Evolutionary conservation across 2,329 filamentous ascomycete species (phyloP), one percentile per base, ranked within the genome.

Genomic region (Aspergillus pseudotamarii): DNA sequence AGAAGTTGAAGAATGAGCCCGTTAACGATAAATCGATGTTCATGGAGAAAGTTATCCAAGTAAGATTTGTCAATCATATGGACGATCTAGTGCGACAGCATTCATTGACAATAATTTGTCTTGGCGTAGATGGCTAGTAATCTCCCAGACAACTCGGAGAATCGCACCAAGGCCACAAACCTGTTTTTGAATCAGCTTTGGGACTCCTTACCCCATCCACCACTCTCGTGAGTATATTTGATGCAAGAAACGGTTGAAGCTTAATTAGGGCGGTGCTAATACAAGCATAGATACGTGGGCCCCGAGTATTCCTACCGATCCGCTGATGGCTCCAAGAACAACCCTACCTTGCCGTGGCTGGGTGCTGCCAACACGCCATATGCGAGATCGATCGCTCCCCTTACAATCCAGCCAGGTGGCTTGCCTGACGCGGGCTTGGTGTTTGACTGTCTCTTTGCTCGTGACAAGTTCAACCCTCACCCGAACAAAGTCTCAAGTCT

Each of bases 11-110:
- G 68, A 88, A 90, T 1, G 83, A 86, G 55, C 81, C 89, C 12
- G 77, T 87, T 6, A 89, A 94, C 70, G 92, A 94, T 79, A 91
- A 90, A 78, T 91, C 88, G 1, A 91, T 92, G 83, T 81, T 92
- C 51, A 91, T 93, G 87, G 91, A 93, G 75, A 83, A 86, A 9
- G 83, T 90, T 6, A 92, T 93, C 64, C 86, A 83, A 70, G 80
- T 81, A 75, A 66, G 73, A 26, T 23, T 28, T n/a, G 30, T 46
- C 30, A 36, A 45, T 45, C 8, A 19, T 9, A 16, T 28, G 28
- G 21, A 6, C 16, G 41, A 19, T 16, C 30, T 14, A 36, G 41
- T 48, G 16, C 45, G 10, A 14, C 11, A 16, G n/a, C 30, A 28
- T 34, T 57, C 41, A 41, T 55, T 55, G 30, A 55, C 21, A 11